A percentile compares a stretch with the other conserved stretches of the same genome.
phyloP scores from a whole-genome alignment of 306 rosid species.

The Abrus precatorius region DNA sequence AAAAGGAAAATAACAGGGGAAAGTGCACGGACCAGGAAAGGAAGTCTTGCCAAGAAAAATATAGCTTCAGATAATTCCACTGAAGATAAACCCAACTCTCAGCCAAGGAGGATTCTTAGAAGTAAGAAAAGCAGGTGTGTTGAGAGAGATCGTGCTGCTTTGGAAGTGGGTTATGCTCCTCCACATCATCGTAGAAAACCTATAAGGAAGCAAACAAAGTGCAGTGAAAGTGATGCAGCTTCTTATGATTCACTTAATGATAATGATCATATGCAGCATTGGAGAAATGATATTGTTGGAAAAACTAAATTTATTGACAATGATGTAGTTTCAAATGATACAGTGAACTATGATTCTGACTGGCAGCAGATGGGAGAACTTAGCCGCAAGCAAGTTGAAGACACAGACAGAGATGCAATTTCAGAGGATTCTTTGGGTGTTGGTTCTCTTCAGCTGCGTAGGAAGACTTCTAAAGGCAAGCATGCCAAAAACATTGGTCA shows the following conservation, averaged over 20 bases:
- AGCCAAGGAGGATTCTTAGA: conserved; percentile 50
- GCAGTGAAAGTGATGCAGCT: conserved; percentile 50
- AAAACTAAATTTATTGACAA: conserved; percentile 45
- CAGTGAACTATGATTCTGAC: conserved; percentile 58
- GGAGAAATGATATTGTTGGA: conserved; percentile 28
- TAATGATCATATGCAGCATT: conserved; percentile 41
- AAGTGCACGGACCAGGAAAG: conserved; percentile 62
- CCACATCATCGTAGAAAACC: conserved; percentile 42
- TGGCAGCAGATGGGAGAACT: conserved; percentile 61
- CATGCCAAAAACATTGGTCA: conserved; percentile 26
- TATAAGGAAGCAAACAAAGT: conserved; percentile 43
- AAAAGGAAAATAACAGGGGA: conserved; percentile 76
- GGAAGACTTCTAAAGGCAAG: conserved; percentile 43
- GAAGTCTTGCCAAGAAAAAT: conserved; percentile 53
- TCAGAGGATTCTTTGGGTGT: conserved; percentile 52
- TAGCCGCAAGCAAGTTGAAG: conserved; percentile 61
- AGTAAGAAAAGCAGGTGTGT: conserved; percentile 60
- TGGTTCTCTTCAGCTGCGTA: conserved; percentile 42
- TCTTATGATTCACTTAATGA: conserved; percentile 53
- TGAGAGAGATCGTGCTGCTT: conserved; percentile 56
- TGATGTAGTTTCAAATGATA: conserved; percentile 57
- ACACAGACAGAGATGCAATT: conserved; percentile 48
- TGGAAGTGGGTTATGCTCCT: conserved; percentile 51
- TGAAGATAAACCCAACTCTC: conserved; percentile 51
- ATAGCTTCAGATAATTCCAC: conserved; percentile 52